Base-by-base conservation (phyloP, 345 rosid genomes). In the Salix purpurea region DNA sequence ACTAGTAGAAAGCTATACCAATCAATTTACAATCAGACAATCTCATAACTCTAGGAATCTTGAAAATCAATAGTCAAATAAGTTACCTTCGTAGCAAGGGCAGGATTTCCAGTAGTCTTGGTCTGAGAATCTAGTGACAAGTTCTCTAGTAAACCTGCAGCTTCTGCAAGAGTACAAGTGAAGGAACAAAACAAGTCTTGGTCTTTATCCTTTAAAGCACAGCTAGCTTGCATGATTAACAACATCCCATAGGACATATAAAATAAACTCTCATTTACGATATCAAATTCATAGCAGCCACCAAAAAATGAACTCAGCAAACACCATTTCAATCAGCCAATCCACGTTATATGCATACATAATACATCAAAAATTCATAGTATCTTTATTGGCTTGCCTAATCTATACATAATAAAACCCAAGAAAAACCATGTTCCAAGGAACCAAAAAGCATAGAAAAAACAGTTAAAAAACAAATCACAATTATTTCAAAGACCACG, bases 61-160 rank as follows among this genome's bases (percentile, higher is more conserved):
- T 42, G 69, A 26, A 28, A 74, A 70, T 10, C 37, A 64, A 64
- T 5, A 40, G 65, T 54, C 24, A 70, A 65, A 68, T 65, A 13
- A 50, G 11, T 37, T 84, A 90, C 97, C 92, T 87, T 84, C 66
- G 76, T 73, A 28, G 74, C 72, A 34, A 69, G 75, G 54, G 86
- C 85, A 32, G 84, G 44, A 68, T 65, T 83, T 75, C 83, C 87
- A 76, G 65, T 56, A 34, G 84, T 54, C 79, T 60, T 87, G 58
- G 80, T 74, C 75, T 88, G 89, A 32, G 91, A 84, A 67, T 85
- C 86, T 28, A 93, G 69, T 19, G 92, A 84, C 86, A 93, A 74
- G 23, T 85, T 86, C 85, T 87, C 86, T 73, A 91, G 75, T 68
- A 88, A 80, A 82, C 86, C 92, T 77, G 88, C 87, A 78, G 90